Conservation (phyloP, 805 yeast genomes). For the Metschnikowia santaceciliae region DNA sequence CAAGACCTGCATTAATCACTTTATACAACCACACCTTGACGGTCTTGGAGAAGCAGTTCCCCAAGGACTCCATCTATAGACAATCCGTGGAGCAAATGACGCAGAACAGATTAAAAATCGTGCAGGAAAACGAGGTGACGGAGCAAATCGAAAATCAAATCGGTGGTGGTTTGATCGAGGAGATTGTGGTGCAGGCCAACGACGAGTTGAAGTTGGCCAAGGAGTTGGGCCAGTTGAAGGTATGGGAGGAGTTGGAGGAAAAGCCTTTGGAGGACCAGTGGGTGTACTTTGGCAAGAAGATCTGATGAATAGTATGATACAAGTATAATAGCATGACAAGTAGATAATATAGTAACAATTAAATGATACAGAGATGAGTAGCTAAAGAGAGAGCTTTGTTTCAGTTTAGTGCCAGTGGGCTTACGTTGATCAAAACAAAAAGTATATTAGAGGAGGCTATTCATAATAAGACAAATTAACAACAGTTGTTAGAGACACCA, state of each 20-base stretch:
- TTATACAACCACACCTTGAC: conserved; percentile 67
- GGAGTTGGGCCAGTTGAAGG: conserved; percentile 63
- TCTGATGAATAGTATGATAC: conserved; percentile 21
- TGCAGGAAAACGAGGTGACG: conserved; percentile 55
- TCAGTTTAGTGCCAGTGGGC: no score
- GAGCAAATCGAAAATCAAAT: conserved; percentile 68
- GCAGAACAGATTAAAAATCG: conserved; percentile 61
- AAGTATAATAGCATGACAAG: neutral
- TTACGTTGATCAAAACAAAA: neutral
- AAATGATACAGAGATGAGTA: no score
- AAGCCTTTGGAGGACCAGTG: conserved; percentile 79
- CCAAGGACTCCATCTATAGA: conserved; percentile 69
- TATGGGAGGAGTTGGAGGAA: conserved; percentile 79
- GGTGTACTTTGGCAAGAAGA: conserved; percentile 71
- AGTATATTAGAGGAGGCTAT: neutral
- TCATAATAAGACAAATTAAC: conserved; percentile 20
- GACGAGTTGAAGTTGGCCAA: conserved; percentile 70
- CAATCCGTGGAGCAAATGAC: conserved; percentile 72
- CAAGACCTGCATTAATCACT: conserved; percentile 71
- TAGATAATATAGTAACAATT: no score
- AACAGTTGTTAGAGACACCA: conserved; percentile 34
- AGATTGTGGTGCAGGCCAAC: conserved; percentile 74
- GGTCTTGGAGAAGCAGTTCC: conserved; percentile 57
- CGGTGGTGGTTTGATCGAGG: conserved; percentile 83
- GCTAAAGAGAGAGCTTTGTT: no score